These are phyloP conservation scores for Solanum chiquidenum DNA, from an alignment of 257 asterid species.

Conservation along the genomic window DNA sequence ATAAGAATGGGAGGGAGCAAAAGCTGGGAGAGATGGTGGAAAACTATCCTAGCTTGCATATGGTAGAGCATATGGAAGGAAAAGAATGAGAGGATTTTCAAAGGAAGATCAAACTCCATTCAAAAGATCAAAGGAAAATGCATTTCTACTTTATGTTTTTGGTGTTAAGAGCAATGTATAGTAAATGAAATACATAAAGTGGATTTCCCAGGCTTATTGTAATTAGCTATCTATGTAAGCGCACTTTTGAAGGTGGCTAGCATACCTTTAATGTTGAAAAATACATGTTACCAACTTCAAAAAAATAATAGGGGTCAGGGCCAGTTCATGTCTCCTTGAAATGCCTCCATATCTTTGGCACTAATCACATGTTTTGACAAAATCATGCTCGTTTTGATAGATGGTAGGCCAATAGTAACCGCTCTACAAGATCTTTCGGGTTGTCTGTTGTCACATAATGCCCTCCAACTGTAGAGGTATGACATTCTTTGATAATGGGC, in stretches of 20 bases:
- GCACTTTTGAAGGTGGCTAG: not conserved
- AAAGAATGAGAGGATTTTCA: not conserved
- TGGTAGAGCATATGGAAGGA: not conserved
- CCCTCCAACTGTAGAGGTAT: not conserved
- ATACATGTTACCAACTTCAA: not conserved
- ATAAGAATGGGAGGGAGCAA: not conserved
- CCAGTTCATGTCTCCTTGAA: not conserved
- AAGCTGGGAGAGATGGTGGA: not conserved
- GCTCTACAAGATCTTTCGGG: not conserved
- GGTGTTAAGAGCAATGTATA: not conserved
- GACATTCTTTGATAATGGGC: not conserved
- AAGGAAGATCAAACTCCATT: not conserved
- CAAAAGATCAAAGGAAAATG: not conserved
- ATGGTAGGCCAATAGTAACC: not conserved
- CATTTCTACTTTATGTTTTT: not conserved
- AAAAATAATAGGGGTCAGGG: not conserved
- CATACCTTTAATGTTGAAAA: not conserved
- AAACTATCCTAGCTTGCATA: not conserved
- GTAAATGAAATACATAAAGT: not conserved
- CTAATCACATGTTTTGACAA: not conserved
- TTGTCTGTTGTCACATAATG: not conserved
- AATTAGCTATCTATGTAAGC: not conserved
- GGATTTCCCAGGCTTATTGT: not conserved
- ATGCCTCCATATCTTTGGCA: not conserved
- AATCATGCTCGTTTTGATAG: not conserved